Conservation (phyloP, 139 green algal species). For the Chlorella vulgaris region DNA sequence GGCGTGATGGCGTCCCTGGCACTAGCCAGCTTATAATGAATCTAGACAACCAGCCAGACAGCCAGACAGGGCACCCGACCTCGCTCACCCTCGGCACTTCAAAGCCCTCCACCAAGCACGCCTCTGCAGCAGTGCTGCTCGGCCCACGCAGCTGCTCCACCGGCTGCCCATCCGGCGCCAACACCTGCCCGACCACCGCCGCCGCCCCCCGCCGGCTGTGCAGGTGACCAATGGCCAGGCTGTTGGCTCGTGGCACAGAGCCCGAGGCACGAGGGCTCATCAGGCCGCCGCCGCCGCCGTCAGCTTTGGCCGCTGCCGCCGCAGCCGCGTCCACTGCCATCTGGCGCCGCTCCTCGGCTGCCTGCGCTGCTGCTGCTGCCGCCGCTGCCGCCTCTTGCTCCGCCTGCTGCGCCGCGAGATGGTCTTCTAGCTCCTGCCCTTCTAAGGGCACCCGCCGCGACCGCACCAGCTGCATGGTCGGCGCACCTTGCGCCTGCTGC, state of each 20-base stretch:
- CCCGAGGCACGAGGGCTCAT: background rate
- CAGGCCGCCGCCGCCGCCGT: background rate
- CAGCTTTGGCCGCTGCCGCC: background rate
- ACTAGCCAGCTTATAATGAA: too few relatives aligned
- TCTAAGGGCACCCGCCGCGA: slow-evolving; percentile 69
- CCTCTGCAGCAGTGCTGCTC: background rate
- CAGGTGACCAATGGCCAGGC: slow-evolving; percentile 29
- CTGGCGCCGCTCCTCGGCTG: background rate
- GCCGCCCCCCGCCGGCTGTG: background rate
- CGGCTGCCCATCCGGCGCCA: slow-evolving; percentile 12
- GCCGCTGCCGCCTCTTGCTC: slow-evolving; percentile 11
- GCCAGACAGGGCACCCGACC: too few relatives aligned
- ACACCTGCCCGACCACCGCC: background rate
- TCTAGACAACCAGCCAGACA: too few relatives aligned
- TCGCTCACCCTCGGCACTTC: slow-evolving; percentile 57
- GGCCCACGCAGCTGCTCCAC: slow-evolving; percentile 32
- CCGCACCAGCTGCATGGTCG: slow-evolving; percentile 58
- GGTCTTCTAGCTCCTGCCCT: slow-evolving; percentile 77
- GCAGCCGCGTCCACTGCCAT: background rate
- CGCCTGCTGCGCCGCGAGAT: slow-evolving; percentile 31
- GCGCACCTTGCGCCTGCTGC: background rate
- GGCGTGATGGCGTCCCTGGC: too few relatives aligned
- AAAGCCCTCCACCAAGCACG: slow-evolving; percentile 83
- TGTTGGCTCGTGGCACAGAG: slow-evolving; percentile 3
- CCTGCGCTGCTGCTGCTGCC: background rate